Conservation (phyloP, 768 basidiomycete genomes). For the Myochromella boudieri region DNA sequence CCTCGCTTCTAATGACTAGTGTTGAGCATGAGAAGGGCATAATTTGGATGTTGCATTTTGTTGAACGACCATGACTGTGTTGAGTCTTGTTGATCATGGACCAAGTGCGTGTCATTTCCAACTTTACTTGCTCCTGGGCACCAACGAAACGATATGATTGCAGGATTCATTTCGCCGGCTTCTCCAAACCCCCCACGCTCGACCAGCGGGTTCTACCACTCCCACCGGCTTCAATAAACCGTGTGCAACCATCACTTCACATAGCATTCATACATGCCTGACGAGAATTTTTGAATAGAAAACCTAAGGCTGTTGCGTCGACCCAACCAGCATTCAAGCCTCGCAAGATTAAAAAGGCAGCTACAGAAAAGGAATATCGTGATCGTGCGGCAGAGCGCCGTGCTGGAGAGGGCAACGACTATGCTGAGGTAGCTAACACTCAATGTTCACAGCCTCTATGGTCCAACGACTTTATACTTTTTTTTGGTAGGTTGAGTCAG, state of each 20-base stretch:
- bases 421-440: slow-evolving; percentile 55
- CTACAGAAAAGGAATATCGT: slow-evolving; percentile 58
- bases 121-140: too few species aligned
- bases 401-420: slow-evolving; percentile 66
- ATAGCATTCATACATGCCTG: background rate
- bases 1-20: too few species aligned
- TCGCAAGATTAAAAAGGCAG: slow-evolving; percentile 67
- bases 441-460: too few species aligned
- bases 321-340: slow-evolving; percentile 77
- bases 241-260: slow-evolving; percentile 24
- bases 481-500: slow-evolving; percentile 62
- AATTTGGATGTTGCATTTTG: too few species aligned
- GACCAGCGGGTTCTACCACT: slow-evolving; percentile 20
- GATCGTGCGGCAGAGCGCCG: slow-evolving; percentile 78
- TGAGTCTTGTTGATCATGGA: too few species aligned
- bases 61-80: too few species aligned
- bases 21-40: too few species aligned
- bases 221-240: slow-evolving; percentile 29
- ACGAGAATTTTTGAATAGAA: slow-evolving; percentile 17
- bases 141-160: too few species aligned
- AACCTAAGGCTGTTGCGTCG: slow-evolving; percentile 48
- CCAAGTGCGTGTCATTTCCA: too few species aligned
- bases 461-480: background rate
- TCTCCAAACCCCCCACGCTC: slow-evolving; percentile 33
- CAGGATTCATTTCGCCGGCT: slow-evolving; percentile 64